Evolutionary conservation across 2,329 filamentous ascomycete genomes (phyloP).

Genomic region (Colletotrichum shisoi): DNA sequence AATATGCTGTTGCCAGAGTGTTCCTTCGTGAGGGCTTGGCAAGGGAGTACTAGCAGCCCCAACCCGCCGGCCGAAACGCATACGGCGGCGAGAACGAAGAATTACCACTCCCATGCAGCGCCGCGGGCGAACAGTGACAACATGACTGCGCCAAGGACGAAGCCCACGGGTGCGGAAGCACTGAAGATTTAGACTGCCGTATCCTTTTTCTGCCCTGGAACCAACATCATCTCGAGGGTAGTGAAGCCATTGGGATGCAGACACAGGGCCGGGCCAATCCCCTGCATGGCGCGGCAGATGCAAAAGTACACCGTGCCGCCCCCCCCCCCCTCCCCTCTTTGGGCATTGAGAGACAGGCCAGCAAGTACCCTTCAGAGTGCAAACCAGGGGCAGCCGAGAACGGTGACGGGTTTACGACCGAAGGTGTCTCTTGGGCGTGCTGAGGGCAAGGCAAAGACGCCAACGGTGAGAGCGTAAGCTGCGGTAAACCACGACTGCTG

Average conservation of each 20-base stretch:
- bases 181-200: slow-evolving; percentile 50
- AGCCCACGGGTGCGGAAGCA: slow-evolving; percentile 47
- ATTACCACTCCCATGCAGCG: slow-evolving; percentile 20
- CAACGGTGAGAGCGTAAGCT: slow-evolving; percentile 63
- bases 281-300: slow-evolving; percentile 59
- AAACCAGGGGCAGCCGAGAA: slow-evolving; percentile 64
- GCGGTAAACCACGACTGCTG: slow-evolving; percentile 65
- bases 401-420: slow-evolving; percentile 64
- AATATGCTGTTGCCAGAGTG: slow-evolving; percentile 44
- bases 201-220: slow-evolving; percentile 47
- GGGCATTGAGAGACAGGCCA: slow-evolving; percentile 50
- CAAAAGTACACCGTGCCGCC: slow-evolving; percentile 54
- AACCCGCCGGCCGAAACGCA: slow-evolving; percentile 18
- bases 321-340: slow-evolving; percentile 2
- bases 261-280: slow-evolving; percentile 64
- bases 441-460: slow-evolving; percentile 65
- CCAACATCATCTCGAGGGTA: slow-evolving; percentile 62
- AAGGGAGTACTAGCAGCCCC: slow-evolving; percentile 34
- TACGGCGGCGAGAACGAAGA: slow-evolving; percentile 23
- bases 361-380: slow-evolving; percentile 60
- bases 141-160: slow-evolving; percentile 45
- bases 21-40: slow-evolving; percentile 8
- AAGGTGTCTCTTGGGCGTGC: slow-evolving; percentile 66
- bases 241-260: slow-evolving; percentile 63
- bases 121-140: slow-evolving; percentile 42